Base-by-base conservation (phyloP, 768 basidiomycete species). In the Pholiota microspora region DNA sequence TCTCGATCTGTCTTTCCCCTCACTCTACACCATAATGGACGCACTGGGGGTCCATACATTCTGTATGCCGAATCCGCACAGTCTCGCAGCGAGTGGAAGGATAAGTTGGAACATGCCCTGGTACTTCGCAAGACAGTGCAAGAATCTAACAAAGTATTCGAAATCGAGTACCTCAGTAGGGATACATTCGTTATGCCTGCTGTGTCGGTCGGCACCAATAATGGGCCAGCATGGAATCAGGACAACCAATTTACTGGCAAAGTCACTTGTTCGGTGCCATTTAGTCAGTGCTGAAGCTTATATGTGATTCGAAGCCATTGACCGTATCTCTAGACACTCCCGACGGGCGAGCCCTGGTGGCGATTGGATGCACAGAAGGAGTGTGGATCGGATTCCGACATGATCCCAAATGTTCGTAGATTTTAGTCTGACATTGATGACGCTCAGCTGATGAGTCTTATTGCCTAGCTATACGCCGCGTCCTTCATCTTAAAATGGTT, bases 381-480 rank as follows among this genome's bases (percentile, higher is more conserved):
- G 93, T 98, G 4, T 99, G 94, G 92, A 97, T 98, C 64, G 96
- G 96, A 0, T 89, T 94, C 72, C 83, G 92, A 35, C 89, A 92
- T 59, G 90, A 96, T 69, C 88, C 94, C 2, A 76, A 81, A 66
- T 94, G 92, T 93, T 68, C 56, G 85, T 63, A 7, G 56, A 51
- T 48, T 40, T 16, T 24, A 9, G 28, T n/a, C n/a, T n/a, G n/a
- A n/a, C n/a, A n/a, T n/a, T n/a, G n/a, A n/a, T n/a, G n/a, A n/a
- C n/a, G n/a, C n/a, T n/a, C n/a, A n/a, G n/a, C n/a, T n/a, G n/a
- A n/a, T n/a, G n/a, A n/a, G n/a, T n/a, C 5, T 15, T 45, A 0
- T 47, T n/a, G 28, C 6, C 24, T 55, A 95, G 92, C 94, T 2
- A 85, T 98, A 77, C 87, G 93, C 28, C 92, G 94, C 23, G 95